Evolutionary conservation across 139 green algal species (phyloP), one percentile per base, ranked within the genome.

Genomic region (Mesotaenium endlicherianum): DNA sequence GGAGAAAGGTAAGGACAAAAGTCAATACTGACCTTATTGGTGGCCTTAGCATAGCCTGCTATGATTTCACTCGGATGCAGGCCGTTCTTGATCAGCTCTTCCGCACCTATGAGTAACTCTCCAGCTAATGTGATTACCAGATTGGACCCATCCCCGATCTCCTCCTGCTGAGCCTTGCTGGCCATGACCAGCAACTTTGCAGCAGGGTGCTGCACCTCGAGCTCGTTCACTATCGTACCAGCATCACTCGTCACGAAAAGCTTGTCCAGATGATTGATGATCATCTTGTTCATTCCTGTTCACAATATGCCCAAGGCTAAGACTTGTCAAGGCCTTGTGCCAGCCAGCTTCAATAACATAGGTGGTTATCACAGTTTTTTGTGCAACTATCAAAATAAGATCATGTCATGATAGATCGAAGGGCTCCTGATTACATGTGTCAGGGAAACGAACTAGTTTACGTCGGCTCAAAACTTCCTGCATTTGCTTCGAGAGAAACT

Each of bases 251-350:
- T 99, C 6, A 99, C 95, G 90, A 98, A 98, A 30, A 98, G 92
- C 88, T 97, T 97, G 55, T 98, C 96, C 38, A 99, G 83, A 68
- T 99, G 96, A 88, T 99, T 99, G 90, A 99, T 98, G 3, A 99
- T 93, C 93, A 99, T 98, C 87, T 99, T 99, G 90, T 98, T 99
- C 96, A 98, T 98, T 53, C 95, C 95, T 98, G 91, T n/a, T n/a
- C n/a, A n/a, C n/a, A n/a, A n/a, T n/a, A n/a, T n/a, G n/a, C n/a
- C n/a, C n/a, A n/a, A n/a, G n/a, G n/a, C n/a, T n/a, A n/a, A n/a
- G n/a, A n/a, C n/a, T n/a, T n/a, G n/a, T n/a, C n/a, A n/a, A n/a
- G n/a, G 49, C 49, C 49, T 14, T 59, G 14, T 30, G 49, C 49
- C 49, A 59, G 49, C 49, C 49, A 59, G 16, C 31, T 74, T 74